Percentiles rank a stretch among this genome's conserved stretches.
These are phyloP conservation scores for Corynascus novoguineensis DNA, from an alignment of 495 filamentous ascomycete genomes.

Conservation along the genomic window DNA sequence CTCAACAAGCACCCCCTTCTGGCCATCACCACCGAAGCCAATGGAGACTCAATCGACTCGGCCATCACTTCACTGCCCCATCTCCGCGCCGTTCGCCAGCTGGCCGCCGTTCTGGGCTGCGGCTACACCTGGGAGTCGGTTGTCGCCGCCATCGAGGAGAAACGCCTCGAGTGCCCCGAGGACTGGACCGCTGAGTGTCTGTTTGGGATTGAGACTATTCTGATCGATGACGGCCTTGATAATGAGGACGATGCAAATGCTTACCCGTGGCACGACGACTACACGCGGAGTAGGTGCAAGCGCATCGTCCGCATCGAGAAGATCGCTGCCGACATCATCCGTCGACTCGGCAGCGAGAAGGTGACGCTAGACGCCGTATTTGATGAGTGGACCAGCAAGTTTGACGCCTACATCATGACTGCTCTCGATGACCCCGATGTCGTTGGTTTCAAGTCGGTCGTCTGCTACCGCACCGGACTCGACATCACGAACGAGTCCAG, in stretches of 20 bases:
- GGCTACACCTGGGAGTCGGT: constrained; percentile 58
- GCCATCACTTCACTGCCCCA: constrained; percentile 57
- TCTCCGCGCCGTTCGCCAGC: constrained; percentile 62
- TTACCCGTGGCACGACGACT: constrained; percentile 66
- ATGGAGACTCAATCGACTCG: constrained; percentile 57
- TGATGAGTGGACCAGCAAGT: constrained; percentile 28
- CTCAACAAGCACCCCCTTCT: constrained; percentile 52
- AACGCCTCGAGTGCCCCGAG: constrained; percentile 50
- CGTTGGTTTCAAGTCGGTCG: constrained; percentile 77
- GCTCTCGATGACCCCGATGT: constrained; percentile 61
- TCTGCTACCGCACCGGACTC: constrained; percentile 80
- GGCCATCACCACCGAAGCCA: constrained; percentile 70
- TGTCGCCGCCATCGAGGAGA: constrained; percentile 51
- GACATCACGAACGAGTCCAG: constrained; percentile 40
- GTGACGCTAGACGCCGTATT: constrained; percentile 27
- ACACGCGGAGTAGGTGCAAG: constrained; percentile 57
- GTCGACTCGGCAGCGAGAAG: constrained; percentile 34
- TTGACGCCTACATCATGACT: constrained; percentile 41
- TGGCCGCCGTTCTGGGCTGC: constrained; percentile 58
- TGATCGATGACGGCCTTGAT: constrained; percentile 75
- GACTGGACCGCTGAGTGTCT: constrained; percentile 61
- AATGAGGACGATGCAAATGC: constrained; percentile 49
- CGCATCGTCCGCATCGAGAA: constrained; percentile 80
- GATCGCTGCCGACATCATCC: constrained; percentile 61
- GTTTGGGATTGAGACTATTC: constrained; percentile 65